Base-by-base conservation (phyloP, 441 rosid species). In the Erysimum cheiri region DNA sequence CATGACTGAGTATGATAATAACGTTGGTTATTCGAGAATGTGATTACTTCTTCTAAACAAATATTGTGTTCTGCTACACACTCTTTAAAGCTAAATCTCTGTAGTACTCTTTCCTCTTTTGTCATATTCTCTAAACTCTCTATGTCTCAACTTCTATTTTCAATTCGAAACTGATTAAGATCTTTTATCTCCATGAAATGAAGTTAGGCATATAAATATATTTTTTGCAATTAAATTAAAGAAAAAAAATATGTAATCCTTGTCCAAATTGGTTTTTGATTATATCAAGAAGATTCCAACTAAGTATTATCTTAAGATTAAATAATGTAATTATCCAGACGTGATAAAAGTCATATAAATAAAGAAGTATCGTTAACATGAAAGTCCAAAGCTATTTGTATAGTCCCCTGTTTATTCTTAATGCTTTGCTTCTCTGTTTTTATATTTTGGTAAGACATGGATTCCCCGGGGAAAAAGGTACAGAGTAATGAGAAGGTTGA, bases 1-100 rank as follows among this genome's bases (percentile, higher is more conserved):
- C 90, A 94, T 94, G 99, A 88, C 82, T 80, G 87, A 85, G 69
- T 88, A 92, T 1, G 97, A 90, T 50, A 93, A 86, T 53, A 61
- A 81, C 63, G 11, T 70, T 52, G 95, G 96, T 61, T 88, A 85
- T 70, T 94, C 96, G 14, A 88, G 97, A 83, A 85, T 92, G 90
- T 92, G 78, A 84, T 44, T 65, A 61, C 53, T 61, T 67, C 19
- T 70, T 52, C n/a, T 50, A 49, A 75, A 63, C 67, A 31, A 9
- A 28, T 58, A 31, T 64, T 52, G 31, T 71, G 32, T 44, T 71
- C 53, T 53, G 69, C 66, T 69, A 62, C 46, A 62, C 46, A 65
- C 56, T 66, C 47, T 26, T 15, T 40, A 61, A 74, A 60, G 64
- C 68, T 68, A 67, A 50, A 67, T 67, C 53, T 67, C 29, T 73